phyloP scores from a whole-genome alignment of 2,329 filamentous ascomycete species.

The Colletotrichum musicola region DNA sequence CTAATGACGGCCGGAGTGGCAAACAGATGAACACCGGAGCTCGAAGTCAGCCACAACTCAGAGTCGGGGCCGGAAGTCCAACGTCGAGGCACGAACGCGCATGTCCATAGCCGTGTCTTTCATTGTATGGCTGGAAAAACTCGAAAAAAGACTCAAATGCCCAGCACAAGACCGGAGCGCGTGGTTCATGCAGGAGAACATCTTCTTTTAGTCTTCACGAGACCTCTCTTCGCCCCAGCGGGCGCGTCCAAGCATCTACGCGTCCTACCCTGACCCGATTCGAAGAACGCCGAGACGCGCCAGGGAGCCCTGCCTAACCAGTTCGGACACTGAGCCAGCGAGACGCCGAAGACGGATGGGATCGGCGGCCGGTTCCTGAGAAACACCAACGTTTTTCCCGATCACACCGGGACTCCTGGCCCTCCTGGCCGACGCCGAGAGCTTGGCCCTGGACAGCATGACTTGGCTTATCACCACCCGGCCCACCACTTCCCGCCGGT shows the following conservation, averaged over 20 bases:
- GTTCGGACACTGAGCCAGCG: conserved; percentile 25
- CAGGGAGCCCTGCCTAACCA: conserved; percentile 23
- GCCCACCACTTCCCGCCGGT: background rate
- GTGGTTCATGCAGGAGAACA: background rate
- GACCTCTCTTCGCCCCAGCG: background rate
- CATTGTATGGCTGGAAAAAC: background rate
- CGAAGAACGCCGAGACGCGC: conserved; percentile 16
- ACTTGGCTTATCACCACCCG: conserved; percentile 28
- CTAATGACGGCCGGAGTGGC: too few species aligned
- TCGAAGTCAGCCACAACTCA: too few species aligned
- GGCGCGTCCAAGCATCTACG: background rate
- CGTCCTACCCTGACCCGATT: background rate
- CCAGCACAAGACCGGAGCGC: background rate
- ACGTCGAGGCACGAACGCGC: too few species aligned
- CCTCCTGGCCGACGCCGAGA: conserved; percentile 22
- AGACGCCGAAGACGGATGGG: conserved; percentile 24
- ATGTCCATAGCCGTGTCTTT: too few species aligned
- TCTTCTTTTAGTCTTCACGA: too few species aligned
- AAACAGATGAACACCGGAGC: too few species aligned
- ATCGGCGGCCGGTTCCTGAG: conserved; percentile 22
- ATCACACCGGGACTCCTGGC: background rate
- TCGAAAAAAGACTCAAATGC: background rate
- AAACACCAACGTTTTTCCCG: background rate
- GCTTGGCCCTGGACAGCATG: conserved; percentile 7
- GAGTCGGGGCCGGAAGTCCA: too few species aligned